Base-by-base conservation (phyloP, 768 basidiomycete species). In the Lentinula raphanica region DNA sequence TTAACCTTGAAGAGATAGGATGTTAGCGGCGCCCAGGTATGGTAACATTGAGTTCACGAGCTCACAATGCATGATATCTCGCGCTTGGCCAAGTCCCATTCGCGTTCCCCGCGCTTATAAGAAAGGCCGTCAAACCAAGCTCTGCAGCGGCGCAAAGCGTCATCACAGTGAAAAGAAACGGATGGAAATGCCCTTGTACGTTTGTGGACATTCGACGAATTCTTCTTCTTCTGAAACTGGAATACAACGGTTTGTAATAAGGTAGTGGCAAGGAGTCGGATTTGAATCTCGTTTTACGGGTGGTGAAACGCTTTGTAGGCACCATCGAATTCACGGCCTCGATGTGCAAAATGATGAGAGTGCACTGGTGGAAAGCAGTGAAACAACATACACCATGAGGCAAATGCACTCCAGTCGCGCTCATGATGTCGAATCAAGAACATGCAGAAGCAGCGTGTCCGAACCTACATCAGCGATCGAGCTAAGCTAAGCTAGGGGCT, bases 121-220 rank as follows among this genome's bases (percentile, higher is more conserved):
- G 74, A 71, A 86, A 92, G 23, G 86, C 82, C 17, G 87, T 83
- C 54, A 92, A 80, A 53, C 86, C 87, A 54, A 91, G 79, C 69
- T 92, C 88, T 19, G 87, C 83, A 68, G 88, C 76, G 25, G 83
- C 86, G 48, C 78, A 81, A 44, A 87, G 73, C 7, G 84, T 78
- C 74, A 92, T 87, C 66, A 89, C 71, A 11, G 77, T 70, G 61
- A 86, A 86, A 40, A 86, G 71, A 60, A 84, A 77, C 1, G 85
- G 85, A 59, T 86, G 84, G 59, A 85, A 86, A 62, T 80, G 76
- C 5, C 79, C 75, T 66, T 79, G 77, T 27, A 35, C 19, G 63
- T 78, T 69, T 59, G 72, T 73, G 36, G 77, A 69, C 75, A 75
- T 78, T 50, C 64, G 61, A 29, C 56, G 60, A n/a, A 48, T 19